These are phyloP conservation scores for Striga asiatica DNA, from an alignment of 257 asterid species.

Conservation along the genomic window DNA sequence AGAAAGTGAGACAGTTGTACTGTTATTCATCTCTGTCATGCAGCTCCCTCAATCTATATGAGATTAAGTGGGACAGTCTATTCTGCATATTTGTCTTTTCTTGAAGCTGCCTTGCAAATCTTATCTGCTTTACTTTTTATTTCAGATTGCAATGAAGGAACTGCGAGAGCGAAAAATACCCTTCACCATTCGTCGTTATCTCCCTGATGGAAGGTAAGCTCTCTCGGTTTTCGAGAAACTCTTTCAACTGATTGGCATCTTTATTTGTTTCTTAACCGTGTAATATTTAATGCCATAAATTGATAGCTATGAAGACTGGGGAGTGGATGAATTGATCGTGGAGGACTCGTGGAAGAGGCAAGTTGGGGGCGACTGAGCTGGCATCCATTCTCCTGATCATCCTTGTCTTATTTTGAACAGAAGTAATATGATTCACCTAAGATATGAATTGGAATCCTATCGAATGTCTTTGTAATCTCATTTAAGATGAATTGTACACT, in stretches of 20 bases:
- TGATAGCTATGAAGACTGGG: slow-evolving; percentile 56
- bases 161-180: slow-evolving; percentile 77
- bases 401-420: too few species aligned
- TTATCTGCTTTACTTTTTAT: neutral
- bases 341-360: slow-evolving; percentile 59
- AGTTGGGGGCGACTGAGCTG: slow-evolving; percentile 47
- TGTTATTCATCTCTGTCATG: too few species aligned
- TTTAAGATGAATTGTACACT: too few species aligned
- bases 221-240: neutral
- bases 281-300: neutral
- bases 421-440: too few species aligned
- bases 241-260: neutral
- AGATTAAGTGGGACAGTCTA: too few species aligned
- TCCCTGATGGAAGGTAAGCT: slow-evolving; percentile 81
- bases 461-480: too few species aligned
- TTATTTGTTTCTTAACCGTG: neutral
- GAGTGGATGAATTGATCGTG: slow-evolving; percentile 45
- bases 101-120: neutral
- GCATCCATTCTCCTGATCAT: too few species aligned
- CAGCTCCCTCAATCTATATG: too few species aligned
- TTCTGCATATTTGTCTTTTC: neutral
- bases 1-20: too few species aligned
- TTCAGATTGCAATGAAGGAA: slow-evolving; percentile 93
- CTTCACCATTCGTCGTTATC: slow-evolving; percentile 82
- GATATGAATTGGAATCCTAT: too few species aligned